Base-by-base conservation (phyloP, 2,329 filamentous ascomycete species). In the Didymosphaeria variabile region DNA sequence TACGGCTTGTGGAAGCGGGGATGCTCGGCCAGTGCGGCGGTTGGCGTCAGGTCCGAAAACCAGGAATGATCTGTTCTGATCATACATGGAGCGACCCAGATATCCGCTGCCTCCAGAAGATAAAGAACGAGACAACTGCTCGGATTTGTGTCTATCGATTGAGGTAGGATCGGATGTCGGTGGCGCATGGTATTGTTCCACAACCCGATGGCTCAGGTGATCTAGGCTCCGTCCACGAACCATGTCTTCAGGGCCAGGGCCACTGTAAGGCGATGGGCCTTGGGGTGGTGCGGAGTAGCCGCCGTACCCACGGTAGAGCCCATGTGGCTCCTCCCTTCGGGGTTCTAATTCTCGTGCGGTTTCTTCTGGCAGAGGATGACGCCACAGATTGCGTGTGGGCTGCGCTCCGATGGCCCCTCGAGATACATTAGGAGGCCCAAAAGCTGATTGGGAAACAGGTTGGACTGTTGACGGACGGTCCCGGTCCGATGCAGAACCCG, bases 1-100 rank as follows among this genome's bases (percentile, higher is more conserved):
- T 0, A 97, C 94, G 23, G 94, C 94, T 77, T 97, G 94, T 0
- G 94, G 94, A 17, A 97, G 82, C 1, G 94, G 94, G 9, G 94
- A 97, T 42, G 93, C 85, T 52, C 94, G 89, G 1, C 94, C 94
- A 66, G 90, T 91, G 56, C 92, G 88, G 72, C 93, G 93, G 61
- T 90, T 89, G 59, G 92, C 90, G 69, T 96, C 92, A 15, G 83
- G 79, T 46, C 86, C 84, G 12, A 97, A 85, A 3, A 88, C 89
- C n/a, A 97, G 82, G 46, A 97, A 83, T 40, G 87, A 89, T 63
- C 91, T 84, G 61, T 84, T 88, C 36, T 79, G 75, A n/a, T 81
- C 80, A 53, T 79, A 75, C 34, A 74, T 55, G 9, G 71, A 71
- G 38, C 70, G 71, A 36, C 66, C 67, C 45, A 60, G 61, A 54